Evolutionary conservation across 2,329 filamentous ascomycete genomes (phyloP).

Genomic region (Pseudogymnoascus sp.): DNA sequence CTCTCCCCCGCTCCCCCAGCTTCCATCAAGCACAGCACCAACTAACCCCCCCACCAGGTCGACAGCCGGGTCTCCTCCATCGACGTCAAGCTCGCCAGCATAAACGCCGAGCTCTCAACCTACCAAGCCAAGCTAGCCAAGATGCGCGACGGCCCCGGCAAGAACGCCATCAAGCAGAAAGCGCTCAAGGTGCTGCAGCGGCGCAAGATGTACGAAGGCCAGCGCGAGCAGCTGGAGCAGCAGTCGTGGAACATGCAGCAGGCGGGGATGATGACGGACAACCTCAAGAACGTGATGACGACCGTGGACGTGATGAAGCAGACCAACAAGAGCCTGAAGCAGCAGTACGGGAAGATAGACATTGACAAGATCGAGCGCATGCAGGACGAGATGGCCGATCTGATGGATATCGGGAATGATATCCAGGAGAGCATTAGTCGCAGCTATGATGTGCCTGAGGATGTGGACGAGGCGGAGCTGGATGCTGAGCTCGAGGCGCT

Average conservation of each 20-base stretch:
- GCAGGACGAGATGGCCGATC: constrained; percentile 98
- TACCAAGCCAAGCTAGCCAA: constrained; percentile 84
- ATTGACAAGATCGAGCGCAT: constrained; percentile 95
- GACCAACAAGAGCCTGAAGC: constrained; percentile 84
- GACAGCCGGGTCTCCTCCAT: constrained; percentile 77
- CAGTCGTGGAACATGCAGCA: constrained; percentile 99
- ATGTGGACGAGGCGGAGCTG: constrained; percentile 92
- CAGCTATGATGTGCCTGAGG: constrained; percentile 91
- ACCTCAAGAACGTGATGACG: constrained; percentile 96
- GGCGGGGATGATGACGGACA: constrained; percentile 96
- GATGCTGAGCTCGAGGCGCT: constrained; percentile 94
- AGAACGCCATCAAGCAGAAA: constrained; percentile 86
- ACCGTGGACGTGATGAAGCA: constrained; percentile 97
- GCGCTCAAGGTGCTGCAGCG: constrained; percentile 90
- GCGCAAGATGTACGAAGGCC: constrained; percentile 86
- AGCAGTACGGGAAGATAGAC: constrained; percentile 95
- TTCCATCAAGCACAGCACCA: background rate
- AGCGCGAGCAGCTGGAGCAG: constrained; percentile 86
- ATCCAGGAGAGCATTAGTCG: constrained; percentile 91
- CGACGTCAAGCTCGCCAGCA: constrained; percentile 88
- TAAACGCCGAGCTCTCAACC: constrained; percentile 81
- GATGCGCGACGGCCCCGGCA: constrained; percentile 94
- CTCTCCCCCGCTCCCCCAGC: background rate
- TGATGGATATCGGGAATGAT: constrained; percentile 96
- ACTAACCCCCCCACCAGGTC: constrained; percentile 41